Base-by-base conservation (phyloP, 345 rosid genomes). In the Pistacia vera region DNA sequence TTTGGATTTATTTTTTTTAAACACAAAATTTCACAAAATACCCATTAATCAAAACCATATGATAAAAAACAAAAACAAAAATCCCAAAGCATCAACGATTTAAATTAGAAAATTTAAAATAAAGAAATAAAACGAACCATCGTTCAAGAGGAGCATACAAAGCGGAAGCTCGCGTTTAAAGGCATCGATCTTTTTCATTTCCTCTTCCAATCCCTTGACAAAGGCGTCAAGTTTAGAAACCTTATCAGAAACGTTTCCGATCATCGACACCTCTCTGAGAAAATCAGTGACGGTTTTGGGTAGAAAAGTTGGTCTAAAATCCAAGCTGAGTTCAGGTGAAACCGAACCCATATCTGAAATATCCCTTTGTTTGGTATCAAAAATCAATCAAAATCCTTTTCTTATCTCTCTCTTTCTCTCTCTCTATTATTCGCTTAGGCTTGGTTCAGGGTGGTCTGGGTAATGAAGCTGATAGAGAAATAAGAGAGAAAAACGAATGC, bases 161-260 rank as follows among this genome's bases (percentile, higher is more conserved):
- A 92, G 87, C 82, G 99, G 99, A 57, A 96, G 90, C 89, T 96
- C 91, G 69, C 94, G 94, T 64, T 89, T 83, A 74, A 85, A 90
- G 20, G 86, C 90, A 49, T 93, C 88, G 83, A 95, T 92, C 92
- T 93, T 96, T 38, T 70, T 82, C 88, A 87, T 76, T 77, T 96
- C 99, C 54, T 84, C 97, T 79, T 92, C 91, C 79, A 96, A 88
- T 30, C 83, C 80, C 66, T 81, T 75, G 48, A 95, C 71, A 71
- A 90, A 87, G 36, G 81, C 84, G 20, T 91, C 90, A 6, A 92
- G 75, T 68, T 80, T 85, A 1, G 86, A 79, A 12, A 62, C 83
- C 78, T 83, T 87, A 64, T 83, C 91, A 11, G 87, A 71, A 22
- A 58, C 81, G 63, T 85, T 72, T 44, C 83, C 86, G 79, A 90